Evolutionary conservation across 495 filamentous ascomycete species (phyloP).

Genomic region (Penicillium simplicissimum): DNA sequence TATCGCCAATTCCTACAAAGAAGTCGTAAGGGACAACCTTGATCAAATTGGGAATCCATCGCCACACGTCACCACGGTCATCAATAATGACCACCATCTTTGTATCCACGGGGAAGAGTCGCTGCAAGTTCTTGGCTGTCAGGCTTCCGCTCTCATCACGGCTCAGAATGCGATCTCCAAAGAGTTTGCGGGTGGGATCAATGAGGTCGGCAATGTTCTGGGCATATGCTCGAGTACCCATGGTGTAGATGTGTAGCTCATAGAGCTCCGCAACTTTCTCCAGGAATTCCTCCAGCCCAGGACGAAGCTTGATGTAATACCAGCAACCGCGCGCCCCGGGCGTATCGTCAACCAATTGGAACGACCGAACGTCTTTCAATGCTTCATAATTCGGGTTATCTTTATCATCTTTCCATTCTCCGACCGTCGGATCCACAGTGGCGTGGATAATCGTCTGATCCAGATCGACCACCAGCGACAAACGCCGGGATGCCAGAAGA

Average conservation of each 20-base stretch:
- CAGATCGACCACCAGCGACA: slow-evolving; percentile 93
- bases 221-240: slow-evolving; percentile 96
- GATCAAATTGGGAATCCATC: slow-evolving; percentile 89
- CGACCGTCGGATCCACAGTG: slow-evolving; percentile 93
- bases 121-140: slow-evolving; percentile 82
- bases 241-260: slow-evolving; percentile 97
- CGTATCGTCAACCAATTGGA: slow-evolving; percentile 85
- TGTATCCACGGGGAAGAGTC: slow-evolving; percentile 93
- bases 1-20: slow-evolving; percentile 96
- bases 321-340: slow-evolving; percentile 72
- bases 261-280: slow-evolving; percentile 76
- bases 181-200: slow-evolving; percentile 85
- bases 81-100: slow-evolving; percentile 99
- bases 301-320: slow-evolving; percentile 99
- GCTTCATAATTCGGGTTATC: slow-evolving; percentile 89
- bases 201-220: slow-evolving; percentile 89
- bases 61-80: slow-evolving; percentile 97
- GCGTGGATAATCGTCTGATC: slow-evolving; percentile 99
- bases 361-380: slow-evolving; percentile 80
- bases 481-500: slow-evolving; percentile 72
- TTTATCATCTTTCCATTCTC: slow-evolving; percentile 88
- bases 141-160: slow-evolving; percentile 94
- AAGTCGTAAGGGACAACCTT: slow-evolving; percentile 96
- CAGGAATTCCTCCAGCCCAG: slow-evolving; percentile 82
- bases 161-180: slow-evolving; percentile 92